A percentile compares a stretch with the other conserved stretches of the same genome.
Evolutionary conservation across 2,329 filamentous ascomycete genomes (phyloP).

Genomic region (Colletotrichum sp.): DNA sequence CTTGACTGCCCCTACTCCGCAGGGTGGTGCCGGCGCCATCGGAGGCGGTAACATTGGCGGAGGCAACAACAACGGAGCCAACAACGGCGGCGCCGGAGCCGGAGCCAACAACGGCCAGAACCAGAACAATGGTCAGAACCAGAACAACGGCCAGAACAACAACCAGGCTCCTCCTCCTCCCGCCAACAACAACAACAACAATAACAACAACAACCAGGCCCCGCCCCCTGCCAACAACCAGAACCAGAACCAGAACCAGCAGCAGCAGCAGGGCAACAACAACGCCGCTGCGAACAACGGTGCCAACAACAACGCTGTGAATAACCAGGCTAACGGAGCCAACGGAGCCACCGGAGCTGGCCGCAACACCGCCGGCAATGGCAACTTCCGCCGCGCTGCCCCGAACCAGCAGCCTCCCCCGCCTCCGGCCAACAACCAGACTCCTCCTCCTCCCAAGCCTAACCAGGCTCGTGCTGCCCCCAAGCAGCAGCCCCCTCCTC

Average conservation of each 20-base stretch:
- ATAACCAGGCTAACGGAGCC: neutral
- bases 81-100: neutral
- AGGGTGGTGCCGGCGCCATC: neutral
- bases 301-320: neutral
- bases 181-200: neutral
- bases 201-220: neutral
- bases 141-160: neutral
- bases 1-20: neutral
- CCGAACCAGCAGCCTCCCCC: neutral
- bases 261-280: neutral
- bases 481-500: neutral
- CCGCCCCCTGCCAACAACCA: neutral
- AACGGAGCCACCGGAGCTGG: too few species aligned
- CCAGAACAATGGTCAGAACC: neutral
- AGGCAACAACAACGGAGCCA: neutral
- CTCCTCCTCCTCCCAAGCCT: neutral
- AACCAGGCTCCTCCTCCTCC: neutral
- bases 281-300: neutral
- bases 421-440: neutral
- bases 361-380: too few species aligned
- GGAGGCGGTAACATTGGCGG: neutral
- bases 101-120: neutral
- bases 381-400: too few species aligned
- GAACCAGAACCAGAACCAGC: neutral
- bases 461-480: neutral